A percentile compares a stretch with the other conserved stretches of the same genome.
phyloP scores from a whole-genome alignment of 441 rosid species.

The Arabidopsis hybrid region DNA sequence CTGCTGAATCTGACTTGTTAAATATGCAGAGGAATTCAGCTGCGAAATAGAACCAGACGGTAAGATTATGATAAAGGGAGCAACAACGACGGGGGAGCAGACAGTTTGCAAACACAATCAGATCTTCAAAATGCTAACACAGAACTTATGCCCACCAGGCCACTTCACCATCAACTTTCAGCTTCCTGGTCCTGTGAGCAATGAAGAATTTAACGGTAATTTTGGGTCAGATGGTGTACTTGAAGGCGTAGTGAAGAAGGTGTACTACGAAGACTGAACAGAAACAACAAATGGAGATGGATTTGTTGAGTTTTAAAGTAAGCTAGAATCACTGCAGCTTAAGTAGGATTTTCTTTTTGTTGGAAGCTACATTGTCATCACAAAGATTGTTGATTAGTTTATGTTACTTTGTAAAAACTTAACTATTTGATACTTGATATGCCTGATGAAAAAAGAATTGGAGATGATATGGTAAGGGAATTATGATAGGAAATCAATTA shows the following conservation, averaged over 20 bases:
- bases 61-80: constrained; percentile 63
- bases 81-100: constrained; percentile 77
- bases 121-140: constrained; percentile 72
- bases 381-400: background rate
- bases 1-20: constrained; percentile 20
- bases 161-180: constrained; percentile 67
- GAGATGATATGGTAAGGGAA: no score
- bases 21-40: constrained; percentile 65
- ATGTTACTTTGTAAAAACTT: background rate
- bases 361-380: constrained; percentile 2
- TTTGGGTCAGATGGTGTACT: constrained; percentile 71
- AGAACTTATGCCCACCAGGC: constrained; percentile 76
- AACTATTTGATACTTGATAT: background rate
- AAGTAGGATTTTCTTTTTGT: background rate
- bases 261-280: constrained; percentile 37
- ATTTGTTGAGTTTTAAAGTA: background rate
- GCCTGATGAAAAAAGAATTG: no score
- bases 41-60: constrained; percentile 73
- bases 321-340: constrained; percentile 1
- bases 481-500: no score
- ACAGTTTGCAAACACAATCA: constrained; percentile 63
- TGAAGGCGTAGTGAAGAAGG: constrained; percentile 66
- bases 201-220: constrained; percentile 51
- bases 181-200: constrained; percentile 83
- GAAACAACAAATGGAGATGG: background rate